Evolutionary conservation across 2,329 filamentous ascomycete species (phyloP).

Genomic region (Orbilia blumenaviensis): DNA sequence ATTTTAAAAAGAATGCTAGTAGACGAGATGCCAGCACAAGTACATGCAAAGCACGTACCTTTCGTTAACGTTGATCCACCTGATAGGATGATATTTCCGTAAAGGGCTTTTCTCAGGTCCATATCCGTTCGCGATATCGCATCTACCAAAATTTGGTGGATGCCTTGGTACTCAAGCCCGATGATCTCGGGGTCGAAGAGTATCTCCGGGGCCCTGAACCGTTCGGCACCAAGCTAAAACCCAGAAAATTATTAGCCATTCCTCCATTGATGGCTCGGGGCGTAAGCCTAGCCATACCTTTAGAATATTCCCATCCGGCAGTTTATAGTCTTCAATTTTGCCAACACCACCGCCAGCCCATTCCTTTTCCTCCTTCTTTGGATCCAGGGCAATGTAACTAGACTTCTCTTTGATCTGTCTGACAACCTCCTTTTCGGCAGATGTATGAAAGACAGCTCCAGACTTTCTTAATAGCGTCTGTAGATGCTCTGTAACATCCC

Average conservation of each 20-base stretch:
- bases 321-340: constrained; percentile 83
- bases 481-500: constrained; percentile 95
- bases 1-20: constrained; percentile 6
- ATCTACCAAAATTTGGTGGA: constrained; percentile 98
- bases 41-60: constrained; percentile 61
- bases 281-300: constrained; percentile 69
- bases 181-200: constrained; percentile 98
- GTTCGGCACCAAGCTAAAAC: constrained; percentile 81
- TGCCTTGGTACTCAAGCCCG: constrained; percentile 92
- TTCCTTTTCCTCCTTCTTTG: constrained; percentile 94
- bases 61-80: constrained; percentile 96
- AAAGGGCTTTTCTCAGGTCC: constrained; percentile 91
- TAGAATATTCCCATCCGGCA: constrained; percentile 92
- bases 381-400: constrained; percentile 88
- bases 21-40: neutral
- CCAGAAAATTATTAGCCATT: constrained; percentile 7
- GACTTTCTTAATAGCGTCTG: constrained; percentile 90
- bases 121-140: constrained; percentile 94
- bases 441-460: constrained; percentile 95
- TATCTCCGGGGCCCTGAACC: constrained; percentile 95
- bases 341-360: constrained; percentile 81
- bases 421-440: constrained; percentile 98
- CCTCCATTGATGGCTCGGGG: neutral
- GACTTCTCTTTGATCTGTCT: constrained; percentile 95
- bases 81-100: constrained; percentile 95